These are phyloP conservation scores for grape (Vitis vinifera) DNA, from an alignment of 164 flowering plant genomes.

Conservation along the genomic window DNA sequence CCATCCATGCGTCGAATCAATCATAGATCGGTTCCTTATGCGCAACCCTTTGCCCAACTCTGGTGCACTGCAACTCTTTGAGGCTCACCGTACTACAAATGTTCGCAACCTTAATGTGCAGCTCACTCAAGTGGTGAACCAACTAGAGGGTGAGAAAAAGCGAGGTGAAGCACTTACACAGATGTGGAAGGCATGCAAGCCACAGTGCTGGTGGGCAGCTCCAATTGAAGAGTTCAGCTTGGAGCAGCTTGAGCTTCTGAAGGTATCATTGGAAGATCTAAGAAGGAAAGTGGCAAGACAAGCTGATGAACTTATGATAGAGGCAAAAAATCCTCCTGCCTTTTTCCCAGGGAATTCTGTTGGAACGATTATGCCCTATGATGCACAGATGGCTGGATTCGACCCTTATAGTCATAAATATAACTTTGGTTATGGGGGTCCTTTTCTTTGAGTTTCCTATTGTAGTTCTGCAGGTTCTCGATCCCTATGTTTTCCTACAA, in stretches of 20 bases:
- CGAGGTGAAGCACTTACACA: slow-evolving; percentile 28
- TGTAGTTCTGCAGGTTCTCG: too few relatives aligned
- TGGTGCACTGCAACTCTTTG: slow-evolving; percentile 1
- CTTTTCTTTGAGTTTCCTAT: too few relatives aligned
- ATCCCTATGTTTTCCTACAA: too few relatives aligned
- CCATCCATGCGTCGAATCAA: slow-evolving; percentile 52
- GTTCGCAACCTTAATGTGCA: slow-evolving; percentile 44
- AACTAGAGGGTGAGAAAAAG: slow-evolving; percentile 56
- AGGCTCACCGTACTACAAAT: slow-evolving; percentile 27
- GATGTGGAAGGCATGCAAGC: slow-evolving; percentile 13
- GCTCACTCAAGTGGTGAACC: slow-evolving; percentile 32
- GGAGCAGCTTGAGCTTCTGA: slow-evolving; percentile 38
- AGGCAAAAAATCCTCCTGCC: background rate
- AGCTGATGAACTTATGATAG: slow-evolving; percentile 15
- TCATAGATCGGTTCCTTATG: slow-evolving; percentile 37
- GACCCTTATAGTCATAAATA: too few relatives aligned
- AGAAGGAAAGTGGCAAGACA: slow-evolving; percentile 28
- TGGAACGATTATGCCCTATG: too few relatives aligned
- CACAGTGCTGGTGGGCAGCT: slow-evolving; percentile 55
- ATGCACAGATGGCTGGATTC: too few relatives aligned
- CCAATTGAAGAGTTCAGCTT: slow-evolving; percentile 42
- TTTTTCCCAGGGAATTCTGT: too few relatives aligned
- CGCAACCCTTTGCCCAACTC: background rate
- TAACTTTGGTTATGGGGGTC: too few relatives aligned
- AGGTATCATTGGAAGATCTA: slow-evolving; percentile 38